A percentile compares a stretch with the other conserved stretches of the same genome.
These are phyloP conservation scores for Sungouiella thailandica DNA, from an alignment of 805 yeast species.

Conservation along the genomic window DNA sequence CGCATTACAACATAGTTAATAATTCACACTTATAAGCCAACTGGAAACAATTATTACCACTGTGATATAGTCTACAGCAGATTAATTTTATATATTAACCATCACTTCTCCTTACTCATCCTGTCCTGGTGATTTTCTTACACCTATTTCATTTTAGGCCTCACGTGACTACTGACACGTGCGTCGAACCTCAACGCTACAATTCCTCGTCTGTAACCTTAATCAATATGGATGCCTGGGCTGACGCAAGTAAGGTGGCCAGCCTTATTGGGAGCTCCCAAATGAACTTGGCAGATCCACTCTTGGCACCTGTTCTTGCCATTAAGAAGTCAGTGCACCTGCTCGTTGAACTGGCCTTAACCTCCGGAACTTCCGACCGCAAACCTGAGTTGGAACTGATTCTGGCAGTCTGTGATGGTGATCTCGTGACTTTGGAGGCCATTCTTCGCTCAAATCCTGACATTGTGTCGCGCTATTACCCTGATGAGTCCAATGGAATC, in stretches of 20 bases:
- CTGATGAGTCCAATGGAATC: constrained; percentile 26
- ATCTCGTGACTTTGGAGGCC: constrained; percentile 29
- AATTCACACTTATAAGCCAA: no score
- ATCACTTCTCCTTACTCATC: no score
- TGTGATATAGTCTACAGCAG: no score
- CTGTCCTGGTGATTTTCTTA: no score
- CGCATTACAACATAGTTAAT: no score
- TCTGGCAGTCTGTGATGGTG: constrained; percentile 34
- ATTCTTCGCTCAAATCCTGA: constrained; percentile 18
- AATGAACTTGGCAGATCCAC: constrained; percentile 1
- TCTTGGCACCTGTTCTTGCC: constrained; percentile 1
- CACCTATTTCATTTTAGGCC: no score
- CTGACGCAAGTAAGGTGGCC: background rate
- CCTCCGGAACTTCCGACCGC: constrained; percentile 1
- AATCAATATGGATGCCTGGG: constrained; percentile 5
- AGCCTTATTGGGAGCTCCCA: background rate
- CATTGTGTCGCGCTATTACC: constrained; percentile 16
- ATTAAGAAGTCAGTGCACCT: constrained; percentile 1
- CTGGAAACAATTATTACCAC: no score
- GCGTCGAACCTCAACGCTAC: no score
- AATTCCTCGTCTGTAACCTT: no score
- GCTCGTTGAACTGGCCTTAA: background rate
- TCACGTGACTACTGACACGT: no score
- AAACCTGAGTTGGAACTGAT: constrained; percentile 21
- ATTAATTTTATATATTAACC: no score